phyloP scores from a whole-genome alignment of 208 protist species.

The Trypanosoma theileri region DNA sequence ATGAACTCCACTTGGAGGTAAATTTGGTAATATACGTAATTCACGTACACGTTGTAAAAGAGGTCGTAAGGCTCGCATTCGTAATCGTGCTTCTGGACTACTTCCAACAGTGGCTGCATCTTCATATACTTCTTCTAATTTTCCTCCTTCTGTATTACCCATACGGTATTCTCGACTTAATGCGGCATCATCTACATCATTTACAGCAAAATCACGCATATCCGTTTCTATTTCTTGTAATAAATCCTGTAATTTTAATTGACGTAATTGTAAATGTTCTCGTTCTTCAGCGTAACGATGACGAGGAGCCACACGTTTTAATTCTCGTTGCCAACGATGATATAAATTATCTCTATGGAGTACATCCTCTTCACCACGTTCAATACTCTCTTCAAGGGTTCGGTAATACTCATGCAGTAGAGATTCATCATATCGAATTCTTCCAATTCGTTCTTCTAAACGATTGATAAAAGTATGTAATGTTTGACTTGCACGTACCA shows the following conservation, averaged over 20 bases:
- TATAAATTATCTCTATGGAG: constrained; percentile 35
- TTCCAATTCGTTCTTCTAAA: constrained; percentile 32
- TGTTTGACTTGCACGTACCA: constrained; percentile 37
- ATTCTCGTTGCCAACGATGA: constrained; percentile 45
- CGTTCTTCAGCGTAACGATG: constrained; percentile 43
- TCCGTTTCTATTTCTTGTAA: constrained; percentile 49
- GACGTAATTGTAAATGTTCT: constrained; percentile 33
- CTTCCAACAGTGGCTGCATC: constrained; percentile 3
- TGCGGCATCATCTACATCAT: not conserved
- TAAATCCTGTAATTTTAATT: constrained; percentile 55
- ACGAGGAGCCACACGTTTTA: constrained; percentile 36
- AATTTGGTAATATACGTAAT: constrained; percentile 42
- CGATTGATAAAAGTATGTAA: constrained; percentile 40
- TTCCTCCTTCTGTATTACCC: not conserved
- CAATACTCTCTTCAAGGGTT: constrained; percentile 58
- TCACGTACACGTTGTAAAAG: constrained; percentile 34
- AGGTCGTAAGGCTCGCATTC: constrained; percentile 16
- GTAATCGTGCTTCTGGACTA: constrained; percentile 14
- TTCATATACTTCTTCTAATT: constrained; percentile 29
- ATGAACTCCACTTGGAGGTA: constrained; percentile 37
- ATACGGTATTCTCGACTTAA: not conserved
- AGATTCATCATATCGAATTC: constrained; percentile 31
- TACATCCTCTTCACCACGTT: constrained; percentile 5
- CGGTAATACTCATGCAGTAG: constrained; percentile 64
- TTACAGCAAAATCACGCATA: constrained; percentile 24